Conservation (phyloP, 2,329 filamentous ascomycete genomes). For the Dryadomyces quercus-mongolicae region DNA sequence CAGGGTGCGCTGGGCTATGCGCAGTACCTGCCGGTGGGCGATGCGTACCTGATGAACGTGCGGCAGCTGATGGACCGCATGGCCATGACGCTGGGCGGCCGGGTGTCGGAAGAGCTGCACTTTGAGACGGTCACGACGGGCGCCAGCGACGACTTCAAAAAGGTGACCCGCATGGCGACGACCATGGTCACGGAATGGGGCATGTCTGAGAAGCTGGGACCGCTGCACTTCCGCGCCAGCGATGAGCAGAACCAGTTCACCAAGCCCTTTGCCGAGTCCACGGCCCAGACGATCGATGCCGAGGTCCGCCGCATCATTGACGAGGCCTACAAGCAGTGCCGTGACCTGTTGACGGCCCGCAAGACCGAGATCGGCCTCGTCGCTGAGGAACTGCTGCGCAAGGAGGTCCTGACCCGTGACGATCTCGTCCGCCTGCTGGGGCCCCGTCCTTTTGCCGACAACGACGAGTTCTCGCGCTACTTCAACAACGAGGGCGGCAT, state of each 20-base stretch:
- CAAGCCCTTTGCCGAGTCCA: constrained; percentile 94
- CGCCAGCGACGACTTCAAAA: constrained; percentile 94
- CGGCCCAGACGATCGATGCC: constrained; percentile 78
- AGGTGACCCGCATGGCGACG: constrained; percentile 90
- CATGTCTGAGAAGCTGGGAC: constrained; percentile 91
- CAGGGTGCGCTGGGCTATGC: constrained; percentile 91
- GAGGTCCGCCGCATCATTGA: constrained; percentile 90
- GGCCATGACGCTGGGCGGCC: constrained; percentile 97
- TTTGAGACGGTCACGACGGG: constrained; percentile 94
- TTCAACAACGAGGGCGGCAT: constrained; percentile 51
- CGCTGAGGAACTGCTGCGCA: constrained; percentile 81
- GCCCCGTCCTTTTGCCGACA: constrained; percentile 70
- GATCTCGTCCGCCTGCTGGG: constrained; percentile 87
- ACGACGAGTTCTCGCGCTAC: constrained; percentile 87
- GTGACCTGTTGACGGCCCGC: constrained; percentile 69
- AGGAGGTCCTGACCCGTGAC: constrained; percentile 84
- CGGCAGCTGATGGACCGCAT: constrained; percentile 98
- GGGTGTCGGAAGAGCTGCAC: constrained; percentile 90
- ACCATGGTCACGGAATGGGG: constrained; percentile 99
- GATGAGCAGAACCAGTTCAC: constrained; percentile 62
- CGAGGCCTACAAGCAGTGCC: constrained; percentile 85
- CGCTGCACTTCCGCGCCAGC: constrained; percentile 72
- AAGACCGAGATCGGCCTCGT: constrained; percentile 80
- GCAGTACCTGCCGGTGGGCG: constrained; percentile 84
- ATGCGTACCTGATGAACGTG: constrained; percentile 91